phyloP scores from a whole-genome alignment of 495 filamentous ascomycete species.

The Terfezia claveryi region DNA sequence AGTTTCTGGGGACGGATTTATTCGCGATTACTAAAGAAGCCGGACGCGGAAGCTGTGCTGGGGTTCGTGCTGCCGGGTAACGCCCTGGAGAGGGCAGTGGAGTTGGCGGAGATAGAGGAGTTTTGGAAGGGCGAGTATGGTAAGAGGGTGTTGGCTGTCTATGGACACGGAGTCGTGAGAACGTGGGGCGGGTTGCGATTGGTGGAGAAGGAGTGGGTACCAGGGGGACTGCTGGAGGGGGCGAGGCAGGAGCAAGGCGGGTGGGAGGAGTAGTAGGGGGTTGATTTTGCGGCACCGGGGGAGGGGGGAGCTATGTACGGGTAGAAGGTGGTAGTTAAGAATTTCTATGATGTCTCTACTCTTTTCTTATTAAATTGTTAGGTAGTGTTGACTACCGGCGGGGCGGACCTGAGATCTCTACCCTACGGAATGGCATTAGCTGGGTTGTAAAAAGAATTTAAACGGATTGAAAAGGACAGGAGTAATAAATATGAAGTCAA shows the following conservation, averaged over 20 bases:
- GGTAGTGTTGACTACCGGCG: no score
- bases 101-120: conserved; percentile 10
- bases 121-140: conserved; percentile 33
- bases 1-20: not conserved
- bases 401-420: no score
- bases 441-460: no score
- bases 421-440: no score
- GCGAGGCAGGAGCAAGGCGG: conserved; percentile 35
- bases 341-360: no score
- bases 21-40: conserved; percentile 3
- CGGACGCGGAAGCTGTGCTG: conserved; percentile 16
- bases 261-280: conserved; percentile 29
- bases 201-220: conserved; percentile 37
- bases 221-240: conserved; percentile 42
- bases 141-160: conserved; percentile 39
- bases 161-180: conserved; percentile 34
- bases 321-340: no score
- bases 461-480: no score
- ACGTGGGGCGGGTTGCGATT: conserved; percentile 40
- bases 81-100: conserved; percentile 10
- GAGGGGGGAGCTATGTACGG: not conserved
- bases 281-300: no score
- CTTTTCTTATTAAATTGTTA: no score
- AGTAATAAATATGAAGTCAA: no score
- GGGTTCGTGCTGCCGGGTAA: conserved; percentile 4